These are phyloP conservation scores for Botryotinia convoluta DNA, from an alignment of 2,329 filamentous ascomycete genomes.

Conservation along the genomic window DNA sequence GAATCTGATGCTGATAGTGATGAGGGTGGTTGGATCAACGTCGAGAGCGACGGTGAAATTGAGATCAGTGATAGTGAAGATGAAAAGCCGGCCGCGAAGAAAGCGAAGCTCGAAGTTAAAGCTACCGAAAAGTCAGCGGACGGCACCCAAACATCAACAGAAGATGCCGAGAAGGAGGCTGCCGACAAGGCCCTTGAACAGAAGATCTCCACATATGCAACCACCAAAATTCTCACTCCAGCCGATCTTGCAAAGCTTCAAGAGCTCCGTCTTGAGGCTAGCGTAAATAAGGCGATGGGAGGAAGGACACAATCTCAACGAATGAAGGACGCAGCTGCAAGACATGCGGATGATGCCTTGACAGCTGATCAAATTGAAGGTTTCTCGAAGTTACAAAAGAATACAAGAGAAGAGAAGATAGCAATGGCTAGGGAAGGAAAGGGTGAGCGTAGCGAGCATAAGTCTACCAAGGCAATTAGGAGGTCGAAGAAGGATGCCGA, in stretches of 20 bases:
- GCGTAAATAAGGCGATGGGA: constrained; percentile 62
- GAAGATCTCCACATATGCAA: constrained; percentile 74
- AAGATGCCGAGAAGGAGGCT: constrained; percentile 46
- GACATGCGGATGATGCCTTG: constrained; percentile 81
- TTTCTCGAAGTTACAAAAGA: constrained; percentile 75
- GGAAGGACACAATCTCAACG: constrained; percentile 44
- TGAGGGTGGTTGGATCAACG: constrained; percentile 90
- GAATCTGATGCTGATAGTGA: constrained; percentile 57
- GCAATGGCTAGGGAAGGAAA: constrained; percentile 81
- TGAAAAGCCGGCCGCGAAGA: constrained; percentile 66
- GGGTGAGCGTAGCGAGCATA: constrained; percentile 74
- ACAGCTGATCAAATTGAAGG: constrained; percentile 92
- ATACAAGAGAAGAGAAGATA: constrained; percentile 85
- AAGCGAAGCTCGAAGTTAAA: constrained; percentile 50
- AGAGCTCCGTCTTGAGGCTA: constrained; percentile 75
- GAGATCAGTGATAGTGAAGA: constrained; percentile 72
- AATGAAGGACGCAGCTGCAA: constrained; percentile 46
- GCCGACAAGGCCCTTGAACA: constrained; percentile 40
- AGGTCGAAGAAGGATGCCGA: constrained; percentile 83
- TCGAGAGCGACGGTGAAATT: constrained; percentile 79
- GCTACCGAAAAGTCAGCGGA: constrained; percentile 28
- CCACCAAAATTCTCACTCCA: constrained; percentile 88
- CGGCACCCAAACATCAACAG: constrained; percentile 38
- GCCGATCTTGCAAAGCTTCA: constrained; percentile 94
- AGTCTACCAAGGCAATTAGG: constrained; percentile 77